A percentile compares a stretch with the other conserved stretches of the same genome.
Conservation (phyloP, 2,329 filamentous ascomycete species). For the Scedosporium dehoogii region DNA sequence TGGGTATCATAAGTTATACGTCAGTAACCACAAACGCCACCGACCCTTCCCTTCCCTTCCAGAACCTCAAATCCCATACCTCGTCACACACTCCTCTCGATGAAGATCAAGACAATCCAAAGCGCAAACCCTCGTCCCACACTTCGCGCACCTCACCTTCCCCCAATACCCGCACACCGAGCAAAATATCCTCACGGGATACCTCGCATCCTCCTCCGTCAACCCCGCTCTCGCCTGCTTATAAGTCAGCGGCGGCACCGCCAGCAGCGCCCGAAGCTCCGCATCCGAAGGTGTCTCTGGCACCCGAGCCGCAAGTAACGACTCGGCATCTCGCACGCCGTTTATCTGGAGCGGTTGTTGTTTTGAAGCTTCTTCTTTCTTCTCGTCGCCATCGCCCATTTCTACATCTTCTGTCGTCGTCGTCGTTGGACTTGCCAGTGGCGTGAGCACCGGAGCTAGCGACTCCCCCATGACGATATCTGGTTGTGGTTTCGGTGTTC, state of each 20-base stretch:
- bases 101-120: conserved; percentile 65
- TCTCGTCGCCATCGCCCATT: background rate
- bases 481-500: conserved; percentile 5
- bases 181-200: conserved; percentile 59
- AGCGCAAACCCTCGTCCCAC: conserved; percentile 68
- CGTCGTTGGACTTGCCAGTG: background rate
- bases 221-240: conserved; percentile 47
- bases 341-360: conserved; percentile 22
- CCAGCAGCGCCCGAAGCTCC: conserved; percentile 55
- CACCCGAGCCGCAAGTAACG: conserved; percentile 45
- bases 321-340: conserved; percentile 21
- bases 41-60: too few species aligned
- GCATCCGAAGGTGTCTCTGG: conserved; percentile 47
- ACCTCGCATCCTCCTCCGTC: conserved; percentile 29
- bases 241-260: conserved; percentile 57
- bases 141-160: conserved; percentile 64
- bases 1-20: conserved; percentile 3
- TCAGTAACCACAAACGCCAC: background rate
- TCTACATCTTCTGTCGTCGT: background rate
- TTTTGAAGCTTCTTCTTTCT: conserved; percentile 2
- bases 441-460: conserved; percentile 6
- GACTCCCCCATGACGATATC: conserved; percentile 34
- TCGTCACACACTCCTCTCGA: conserved; percentile 59
- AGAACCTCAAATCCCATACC: conserved; percentile 40
- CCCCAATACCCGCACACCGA: conserved; percentile 80